Percentiles rank a stretch among this genome's conserved stretches.
Conservation (phyloP, 345 rosid species). For the Eucalyptus leucophloia region DNA sequence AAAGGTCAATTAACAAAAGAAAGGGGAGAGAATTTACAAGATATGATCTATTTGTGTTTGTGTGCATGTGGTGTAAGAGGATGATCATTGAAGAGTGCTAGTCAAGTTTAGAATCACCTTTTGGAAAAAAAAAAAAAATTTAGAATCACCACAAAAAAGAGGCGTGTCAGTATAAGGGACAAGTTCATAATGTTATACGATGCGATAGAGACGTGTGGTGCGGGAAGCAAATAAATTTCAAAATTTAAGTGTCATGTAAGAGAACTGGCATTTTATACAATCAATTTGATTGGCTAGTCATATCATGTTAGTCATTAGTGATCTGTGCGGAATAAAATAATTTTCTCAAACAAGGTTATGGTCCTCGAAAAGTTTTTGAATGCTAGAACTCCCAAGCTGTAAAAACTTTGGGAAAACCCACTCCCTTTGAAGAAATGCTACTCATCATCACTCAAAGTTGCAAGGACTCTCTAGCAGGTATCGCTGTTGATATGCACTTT, state of each 20-base stretch:
- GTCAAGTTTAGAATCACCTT: too few relatives aligned
- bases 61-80: too few relatives aligned
- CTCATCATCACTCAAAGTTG: neutral
- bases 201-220: accelerated
- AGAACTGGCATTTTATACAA: accelerated
- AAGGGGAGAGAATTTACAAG: too few relatives aligned
- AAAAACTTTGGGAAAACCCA: too few relatives aligned
- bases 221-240: neutral
- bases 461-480: neutral
- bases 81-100: too few relatives aligned
- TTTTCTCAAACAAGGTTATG: too few relatives aligned
- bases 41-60: too few relatives aligned
- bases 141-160: neutral
- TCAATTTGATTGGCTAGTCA: accelerated
- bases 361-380: too few relatives aligned
- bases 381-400: too few relatives aligned
- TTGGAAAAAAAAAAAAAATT: too few relatives aligned
- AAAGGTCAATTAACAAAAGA: too few relatives aligned
- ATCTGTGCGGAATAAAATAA: too few relatives aligned
- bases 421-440: neutral
- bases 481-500: neutral
- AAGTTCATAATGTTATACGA: accelerated
- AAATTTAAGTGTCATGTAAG: neutral
- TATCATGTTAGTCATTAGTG: accelerated
- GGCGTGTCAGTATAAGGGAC: neutral